Conservation (phyloP, 108 stramenopile species). For the Conticribra guillardii region DNA sequence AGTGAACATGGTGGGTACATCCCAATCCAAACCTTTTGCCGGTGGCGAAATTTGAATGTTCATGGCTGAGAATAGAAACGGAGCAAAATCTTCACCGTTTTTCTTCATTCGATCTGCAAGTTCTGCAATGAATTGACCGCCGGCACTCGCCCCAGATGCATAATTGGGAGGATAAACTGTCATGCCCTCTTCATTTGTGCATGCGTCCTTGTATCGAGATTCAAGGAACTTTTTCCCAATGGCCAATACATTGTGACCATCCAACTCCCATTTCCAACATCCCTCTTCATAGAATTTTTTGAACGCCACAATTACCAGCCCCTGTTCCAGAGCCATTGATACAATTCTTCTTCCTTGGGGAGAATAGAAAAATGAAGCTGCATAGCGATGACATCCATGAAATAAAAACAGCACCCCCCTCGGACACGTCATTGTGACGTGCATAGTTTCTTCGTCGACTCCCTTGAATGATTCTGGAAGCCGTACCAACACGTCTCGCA, state of each 20-base stretch:
- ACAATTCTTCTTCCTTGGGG: slow-evolving; percentile 48
- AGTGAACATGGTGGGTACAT: slow-evolving; percentile 43
- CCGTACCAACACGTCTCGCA: slow-evolving; percentile 33
- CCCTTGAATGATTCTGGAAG: slow-evolving; percentile 10
- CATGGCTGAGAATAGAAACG: slow-evolving; percentile 42
- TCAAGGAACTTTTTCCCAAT: slow-evolving; percentile 35
- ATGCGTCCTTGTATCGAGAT: slow-evolving; percentile 12
- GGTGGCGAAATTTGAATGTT: slow-evolving; percentile 49
- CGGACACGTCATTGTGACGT: slow-evolving; percentile 35
- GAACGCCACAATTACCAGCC: slow-evolving; percentile 31
- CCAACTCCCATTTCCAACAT: slow-evolving; percentile 33
- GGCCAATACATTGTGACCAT: slow-evolving; percentile 21
- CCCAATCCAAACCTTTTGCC: slow-evolving; percentile 17
- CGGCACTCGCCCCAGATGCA: slow-evolving; percentile 42
- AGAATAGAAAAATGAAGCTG: slow-evolving; percentile 46
- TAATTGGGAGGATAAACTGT: slow-evolving; percentile 27
- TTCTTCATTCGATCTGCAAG: slow-evolving; percentile 26
- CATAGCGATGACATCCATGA: slow-evolving; percentile 45
- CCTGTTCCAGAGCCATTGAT: slow-evolving; percentile 11
- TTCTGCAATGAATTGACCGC: slow-evolving; percentile 30
- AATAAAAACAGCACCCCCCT: slow-evolving; percentile 46
- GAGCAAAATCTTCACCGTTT: slow-evolving; percentile 16
- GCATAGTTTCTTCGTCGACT: slow-evolving; percentile 9
- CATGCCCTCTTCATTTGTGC: slow-evolving; percentile 9
- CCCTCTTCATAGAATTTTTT: slow-evolving; percentile 36